These are phyloP conservation scores for Solanum aculeatissimum DNA, from an alignment of 305 asterid genomes.

Conservation along the genomic window DNA sequence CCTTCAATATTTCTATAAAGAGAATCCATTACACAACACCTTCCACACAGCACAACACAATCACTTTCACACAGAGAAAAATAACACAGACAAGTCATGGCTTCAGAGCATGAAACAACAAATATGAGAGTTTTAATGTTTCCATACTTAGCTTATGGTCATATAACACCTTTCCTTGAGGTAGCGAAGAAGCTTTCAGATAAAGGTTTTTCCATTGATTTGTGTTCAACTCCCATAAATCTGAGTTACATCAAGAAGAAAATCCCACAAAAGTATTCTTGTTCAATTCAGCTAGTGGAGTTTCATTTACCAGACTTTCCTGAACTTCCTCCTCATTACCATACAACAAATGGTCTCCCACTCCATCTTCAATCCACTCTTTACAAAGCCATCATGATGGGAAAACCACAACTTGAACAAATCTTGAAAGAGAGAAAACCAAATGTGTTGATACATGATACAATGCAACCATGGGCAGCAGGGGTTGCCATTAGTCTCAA, in stretches of 20 bases:
- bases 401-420: background rate
- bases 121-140: slow-evolving; percentile 2
- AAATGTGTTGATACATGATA: slow-evolving; percentile 7
- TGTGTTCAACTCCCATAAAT: slow-evolving; percentile 9
- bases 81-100: background rate
- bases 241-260: background rate
- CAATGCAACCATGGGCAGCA: slow-evolving; percentile 1
- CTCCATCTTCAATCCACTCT: slow-evolving; percentile 6
- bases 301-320: slow-evolving; percentile 4
- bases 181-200: slow-evolving; percentile 13
- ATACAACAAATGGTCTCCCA: slow-evolving; percentile 24
- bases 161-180: slow-evolving; percentile 10
- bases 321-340: slow-evolving; percentile 17
- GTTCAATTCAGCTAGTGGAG: slow-evolving; percentile 6
- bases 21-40: background rate
- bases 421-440: slow-evolving; percentile 1
- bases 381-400: background rate
- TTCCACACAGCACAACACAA: no score
- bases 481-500: background rate
- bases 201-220: background rate
- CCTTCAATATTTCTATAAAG: background rate
- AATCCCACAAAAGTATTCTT: background rate
- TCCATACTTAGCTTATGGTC: slow-evolving; percentile 13
- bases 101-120: background rate
- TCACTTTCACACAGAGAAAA: background rate